Base-by-base conservation (phyloP, 805 yeast genomes). In the Barnettozyma californica region DNA sequence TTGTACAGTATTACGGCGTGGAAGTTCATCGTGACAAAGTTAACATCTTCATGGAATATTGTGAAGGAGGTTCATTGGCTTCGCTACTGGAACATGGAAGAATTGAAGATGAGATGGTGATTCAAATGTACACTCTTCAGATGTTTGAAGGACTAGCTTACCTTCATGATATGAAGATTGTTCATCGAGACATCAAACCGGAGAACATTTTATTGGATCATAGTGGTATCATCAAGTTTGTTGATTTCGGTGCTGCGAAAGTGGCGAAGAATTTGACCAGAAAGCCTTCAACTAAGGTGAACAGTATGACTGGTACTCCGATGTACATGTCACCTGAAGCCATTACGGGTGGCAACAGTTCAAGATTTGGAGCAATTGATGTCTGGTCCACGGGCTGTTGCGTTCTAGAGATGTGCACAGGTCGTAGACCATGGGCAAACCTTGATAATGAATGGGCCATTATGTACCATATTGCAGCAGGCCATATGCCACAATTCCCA, bases 291-390 rank as follows among this genome's bases (percentile, higher is more conserved):
- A 38, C 64, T 45, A 50, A 66, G 61, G 53, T 57, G 52, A 47
- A 69, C 52, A 62, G 68, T 50, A 64, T 70, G 73, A 64, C 95
- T 2, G 99, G 99, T 36, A 94, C 99, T 0, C 98, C 98, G 14
- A 94, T 92, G 97, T 94, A 94, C 68, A 92, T 94, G 98, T 89
- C 98, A 0, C 99, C 99, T 0, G 99, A 94, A 61, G 87, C 88
- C 0, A 88, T 94, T 50, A 87, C 94, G 1, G 97, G 97, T 2
- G 68, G 80, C 11, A 56, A 53, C 38, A 65, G 66, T 36, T 65
- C 68, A 2, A 63, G 62, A 35, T 65, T 69, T 45, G 75, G 74
- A 31, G 67, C 75, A 5, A 68, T 68, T 42, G 99, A 94, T 68
- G 87, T 94, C 31, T 94, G 99, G 99, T 89, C 99, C 0, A 71